Evolutionary conservation across 2,329 filamentous ascomycete species (phyloP).

Genomic region (Aspergillus sp.): DNA sequence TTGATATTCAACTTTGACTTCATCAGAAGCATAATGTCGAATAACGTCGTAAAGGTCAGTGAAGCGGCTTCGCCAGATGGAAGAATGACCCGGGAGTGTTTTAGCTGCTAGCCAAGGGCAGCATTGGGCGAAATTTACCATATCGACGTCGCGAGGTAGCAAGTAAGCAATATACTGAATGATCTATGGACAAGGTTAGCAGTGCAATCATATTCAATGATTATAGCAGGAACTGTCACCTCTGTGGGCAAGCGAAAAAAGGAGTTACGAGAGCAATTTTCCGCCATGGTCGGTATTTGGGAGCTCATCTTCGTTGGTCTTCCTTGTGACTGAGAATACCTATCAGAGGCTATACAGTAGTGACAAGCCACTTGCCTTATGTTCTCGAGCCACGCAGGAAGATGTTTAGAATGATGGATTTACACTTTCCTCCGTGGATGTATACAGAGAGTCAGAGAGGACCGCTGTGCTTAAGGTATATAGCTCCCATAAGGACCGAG

Average conservation of each 20-base stretch:
- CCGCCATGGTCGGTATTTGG: background rate
- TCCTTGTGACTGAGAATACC: background rate
- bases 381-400: too few species aligned
- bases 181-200: slow-evolving; percentile 23
- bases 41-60: slow-evolving; percentile 36
- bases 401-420: too few species aligned
- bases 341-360: too few species aligned
- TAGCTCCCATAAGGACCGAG: too few species aligned
- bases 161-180: slow-evolving; percentile 34
- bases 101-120: slow-evolving; percentile 27
- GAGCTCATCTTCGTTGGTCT: background rate
- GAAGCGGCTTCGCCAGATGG: slow-evolving; percentile 40
- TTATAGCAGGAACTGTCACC: background rate
- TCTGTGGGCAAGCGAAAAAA: slow-evolving; percentile 17
- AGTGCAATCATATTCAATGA: background rate
- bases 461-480: too few species aligned
- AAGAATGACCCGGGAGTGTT: slow-evolving; percentile 31
- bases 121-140: slow-evolving; percentile 31
- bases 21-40: slow-evolving; percentile 16
- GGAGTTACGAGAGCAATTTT: background rate
- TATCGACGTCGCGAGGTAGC: slow-evolving; percentile 33
- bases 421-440: too few species aligned
- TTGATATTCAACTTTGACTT: slow-evolving; percentile 38
- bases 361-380: too few species aligned
- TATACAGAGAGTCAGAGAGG: too few species aligned